These are phyloP conservation scores for Cicer chorassanicum DNA, from an alignment of 306 rosid genomes.

Conservation along the genomic window DNA sequence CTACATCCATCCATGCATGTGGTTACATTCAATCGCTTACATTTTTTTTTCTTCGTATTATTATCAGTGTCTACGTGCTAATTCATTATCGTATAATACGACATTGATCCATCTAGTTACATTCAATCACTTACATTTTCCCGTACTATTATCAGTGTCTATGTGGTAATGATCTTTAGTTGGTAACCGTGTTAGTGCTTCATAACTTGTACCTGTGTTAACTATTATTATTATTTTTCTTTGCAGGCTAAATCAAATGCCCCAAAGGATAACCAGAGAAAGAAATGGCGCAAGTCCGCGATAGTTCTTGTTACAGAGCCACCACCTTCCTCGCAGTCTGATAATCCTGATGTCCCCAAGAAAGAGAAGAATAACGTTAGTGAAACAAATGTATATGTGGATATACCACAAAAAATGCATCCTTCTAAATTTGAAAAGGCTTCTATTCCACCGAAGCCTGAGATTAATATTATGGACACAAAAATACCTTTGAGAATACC, in stretches of 20 bases:
- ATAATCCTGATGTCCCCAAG: slow-evolving; percentile 45
- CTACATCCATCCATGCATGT: too few species aligned
- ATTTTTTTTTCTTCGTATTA: too few species aligned
- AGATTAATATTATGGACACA: slow-evolving; percentile 43
- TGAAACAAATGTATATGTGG: slow-evolving; percentile 33
- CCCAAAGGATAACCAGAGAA: slow-evolving; percentile 66
- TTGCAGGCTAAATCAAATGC: slow-evolving; percentile 74
- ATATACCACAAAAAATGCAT: slow-evolving; percentile 40
- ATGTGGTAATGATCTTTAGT: too few species aligned
- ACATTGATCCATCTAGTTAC: too few species aligned
- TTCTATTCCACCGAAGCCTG: slow-evolving; percentile 47
- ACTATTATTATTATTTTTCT: slow-evolving; percentile 6
- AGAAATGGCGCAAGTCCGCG: slow-evolving; percentile 81
- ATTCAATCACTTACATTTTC: too few species aligned
- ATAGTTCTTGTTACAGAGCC: slow-evolving; percentile 73
- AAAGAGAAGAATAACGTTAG: slow-evolving; percentile 38
- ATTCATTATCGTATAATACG: too few species aligned
- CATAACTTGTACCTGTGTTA: neutral
- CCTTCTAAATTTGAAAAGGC: slow-evolving; percentile 39
- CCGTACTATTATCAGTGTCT: too few species aligned
- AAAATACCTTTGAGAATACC: slow-evolving; percentile 72
- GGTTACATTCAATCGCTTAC: too few species aligned
- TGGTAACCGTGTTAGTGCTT: neutral
- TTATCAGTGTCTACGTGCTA: too few species aligned
- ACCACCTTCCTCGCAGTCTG: slow-evolving; percentile 58